phyloP scores from a whole-genome alignment of 2,329 filamentous ascomycete genomes.

The Penicillium vulpinum region DNA sequence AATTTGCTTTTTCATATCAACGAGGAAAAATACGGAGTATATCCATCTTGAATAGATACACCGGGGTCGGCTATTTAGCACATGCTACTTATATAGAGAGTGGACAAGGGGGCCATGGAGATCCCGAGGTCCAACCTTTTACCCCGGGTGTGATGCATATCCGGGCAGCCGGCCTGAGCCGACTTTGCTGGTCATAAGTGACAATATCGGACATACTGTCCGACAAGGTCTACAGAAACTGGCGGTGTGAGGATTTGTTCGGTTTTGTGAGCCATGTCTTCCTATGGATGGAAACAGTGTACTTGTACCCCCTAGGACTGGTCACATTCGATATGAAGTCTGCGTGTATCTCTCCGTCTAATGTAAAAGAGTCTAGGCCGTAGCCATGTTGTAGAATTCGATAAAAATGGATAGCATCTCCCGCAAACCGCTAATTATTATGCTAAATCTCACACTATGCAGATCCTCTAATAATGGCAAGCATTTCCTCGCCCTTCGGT shows the following conservation, averaged over 20 bases:
- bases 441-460: background rate
- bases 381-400: background rate
- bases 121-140: background rate
- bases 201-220: no score
- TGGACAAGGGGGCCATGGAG: no score
- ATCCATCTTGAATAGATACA: no score
- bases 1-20: background rate
- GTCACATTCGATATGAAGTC: background rate
- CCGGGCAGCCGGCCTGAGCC: background rate
- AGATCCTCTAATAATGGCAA: constrained; percentile 39
- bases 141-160: background rate
- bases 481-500: constrained; percentile 62
- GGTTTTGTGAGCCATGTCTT: no score
- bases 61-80: no score
- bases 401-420: no score
- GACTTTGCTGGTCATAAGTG: background rate
- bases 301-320: background rate
- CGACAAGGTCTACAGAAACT: background rate
- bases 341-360: background rate
- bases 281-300: background rate
- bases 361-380: background rate
- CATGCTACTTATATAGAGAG: no score
- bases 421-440: background rate
- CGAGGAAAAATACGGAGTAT: no score
- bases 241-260: background rate